Base-by-base conservation (phyloP, 2,329 filamentous ascomycete genomes). In the Nemania diffusa region DNA sequence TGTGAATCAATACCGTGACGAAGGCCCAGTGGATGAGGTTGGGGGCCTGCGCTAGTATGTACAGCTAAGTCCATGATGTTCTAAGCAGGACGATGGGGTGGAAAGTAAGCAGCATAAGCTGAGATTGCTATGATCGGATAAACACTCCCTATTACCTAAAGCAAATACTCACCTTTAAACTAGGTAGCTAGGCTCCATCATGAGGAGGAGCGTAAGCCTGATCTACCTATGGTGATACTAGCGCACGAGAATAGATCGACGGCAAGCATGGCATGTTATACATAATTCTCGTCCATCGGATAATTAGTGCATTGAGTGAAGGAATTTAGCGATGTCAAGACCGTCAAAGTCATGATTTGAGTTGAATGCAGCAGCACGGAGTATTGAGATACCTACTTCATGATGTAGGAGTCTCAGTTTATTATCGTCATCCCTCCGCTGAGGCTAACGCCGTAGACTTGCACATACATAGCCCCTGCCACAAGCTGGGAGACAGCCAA, bases 31-130 rank as follows among this genome's bases (percentile, higher is more conserved):
- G 62, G 62, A 60, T 65, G 62, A 65, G 50, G 52, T 65, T 61
- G 63, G 63, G 57, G 63, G 63, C 51, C 50, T 32, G 17, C 22
- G 24, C 44, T 20, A 44, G 40, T n/a, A 40, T n/a, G 40, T 44
- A 44, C 40, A 44, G n/a, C 40, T 44, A 3, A 5, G 5, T 44
- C 55, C 52, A 55, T 50, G 42, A 42, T 57, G 42, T 4, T 57
- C 44, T 48, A 52, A 65, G 57, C 53, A 62, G 34, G 42, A 44
- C 34, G 22, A 46, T 40, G 48, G 44, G 15, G 64, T 44, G 32
- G 46, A 58, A 66, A 48, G 58, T 66, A 62, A 66, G 64, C 64
- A 52, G 52, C 64, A 46, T 66, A 66, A 57, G 64, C 64, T 62
- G 64, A 63, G 52, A 57, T 50, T 40, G 42, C 34, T 13, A 32